Base-by-base conservation (phyloP, 2,329 filamentous ascomycete genomes). In the Colletotrichum cuscutae region DNA sequence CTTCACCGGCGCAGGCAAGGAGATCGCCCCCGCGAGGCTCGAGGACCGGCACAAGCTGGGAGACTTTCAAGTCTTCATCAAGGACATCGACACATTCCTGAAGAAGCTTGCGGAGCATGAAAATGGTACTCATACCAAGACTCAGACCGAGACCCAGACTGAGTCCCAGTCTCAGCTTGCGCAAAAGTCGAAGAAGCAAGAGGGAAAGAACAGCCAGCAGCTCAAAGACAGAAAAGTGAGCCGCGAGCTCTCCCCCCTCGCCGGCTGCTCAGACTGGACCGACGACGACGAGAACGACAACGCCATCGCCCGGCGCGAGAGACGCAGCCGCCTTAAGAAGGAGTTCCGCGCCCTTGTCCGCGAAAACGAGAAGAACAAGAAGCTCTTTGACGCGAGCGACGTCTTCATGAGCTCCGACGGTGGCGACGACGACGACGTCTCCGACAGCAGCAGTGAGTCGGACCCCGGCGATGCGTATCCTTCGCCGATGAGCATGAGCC, bases 391-490 rank as follows among this genome's bases (percentile, higher is more conserved):
- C 32, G 15, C 32, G 24, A 57, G 64, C 35, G 64, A 66, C 4
- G 13, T 4, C 15, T 46, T 22, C 64, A 30, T 57, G 35, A 66
- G 32, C 24, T 60, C 64, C 24, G 56, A 15, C 30, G 49, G 64
- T 32, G 64, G 58, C 8, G 32, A 60, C 4, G 52, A 66, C n/a
- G 15, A 56, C 12, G 22, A 22, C 3, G 5, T 13, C 7, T 42
- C 37, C n/a, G 32, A 75, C 42, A 58, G 59, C 24, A 61, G 54
- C 49, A 62, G 42, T 32, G 24, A 71, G 42, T 22, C 32, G 28
- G 61, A 56, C 22, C 35, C 26, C 46, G 56, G 72, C 4, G 22
- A 57, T 8, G n/a, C 42, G 28, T 32, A 30, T 11, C 30, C 53
- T 22, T 59, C 52, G 26, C 37, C 32, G 3, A 37, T 28, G 26